phyloP scores from a whole-genome alignment of 1,284 basidiomycete species.

The Ganoderma boninense region DNA sequence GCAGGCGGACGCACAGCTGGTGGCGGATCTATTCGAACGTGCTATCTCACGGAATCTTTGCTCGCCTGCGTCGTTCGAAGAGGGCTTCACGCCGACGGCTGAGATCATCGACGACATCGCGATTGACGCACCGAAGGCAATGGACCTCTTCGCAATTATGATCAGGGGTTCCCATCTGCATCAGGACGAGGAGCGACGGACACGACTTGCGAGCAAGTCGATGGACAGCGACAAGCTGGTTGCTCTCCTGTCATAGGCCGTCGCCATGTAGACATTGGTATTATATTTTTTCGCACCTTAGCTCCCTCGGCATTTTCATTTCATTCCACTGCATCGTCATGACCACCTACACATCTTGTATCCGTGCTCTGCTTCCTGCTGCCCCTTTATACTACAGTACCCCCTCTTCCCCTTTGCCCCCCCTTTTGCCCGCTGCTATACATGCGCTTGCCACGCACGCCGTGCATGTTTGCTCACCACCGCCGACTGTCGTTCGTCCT shows the following conservation, averaged over 20 bases:
- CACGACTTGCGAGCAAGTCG: constrained; percentile 66
- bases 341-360: constrained; percentile 5
- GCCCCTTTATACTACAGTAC: neutral
- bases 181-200: constrained; percentile 66
- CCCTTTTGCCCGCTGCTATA: neutral
- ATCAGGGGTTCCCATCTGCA: constrained; percentile 71
- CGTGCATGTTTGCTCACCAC: neutral
- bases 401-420: no score
- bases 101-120: constrained; percentile 87
- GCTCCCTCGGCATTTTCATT: constrained; percentile 5
- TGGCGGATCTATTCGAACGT: constrained; percentile 72
- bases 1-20: constrained; percentile 83
- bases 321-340: constrained; percentile 22
- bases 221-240: constrained; percentile 66
- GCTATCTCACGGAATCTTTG: constrained; percentile 63
- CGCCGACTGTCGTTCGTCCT: neutral
- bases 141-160: constrained; percentile 78
- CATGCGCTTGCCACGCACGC: neutral
- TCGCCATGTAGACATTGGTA: constrained; percentile 39
- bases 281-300: constrained; percentile 19
- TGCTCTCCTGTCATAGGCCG: constrained; percentile 54
- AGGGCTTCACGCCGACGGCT: constrained; percentile 71
- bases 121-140: constrained; percentile 90
- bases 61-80: constrained; percentile 65
- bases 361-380: constrained; percentile 12